Evolutionary conservation across 139 green algal genomes (phyloP).

Genomic region (Chlorella ohadii): DNA sequence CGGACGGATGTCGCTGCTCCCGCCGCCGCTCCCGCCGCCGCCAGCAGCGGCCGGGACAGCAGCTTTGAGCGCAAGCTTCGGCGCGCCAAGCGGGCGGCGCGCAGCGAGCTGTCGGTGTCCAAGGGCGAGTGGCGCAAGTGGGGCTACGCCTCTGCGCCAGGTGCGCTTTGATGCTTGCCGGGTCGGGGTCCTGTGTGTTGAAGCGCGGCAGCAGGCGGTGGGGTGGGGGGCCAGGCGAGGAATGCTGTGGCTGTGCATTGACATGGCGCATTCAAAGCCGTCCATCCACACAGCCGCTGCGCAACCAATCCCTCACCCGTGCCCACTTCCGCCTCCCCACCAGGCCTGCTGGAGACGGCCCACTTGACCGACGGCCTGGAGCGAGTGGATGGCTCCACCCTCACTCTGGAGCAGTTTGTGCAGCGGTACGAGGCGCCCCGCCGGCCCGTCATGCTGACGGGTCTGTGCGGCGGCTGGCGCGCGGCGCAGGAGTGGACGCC

Average conservation of each 20-base stretch:
- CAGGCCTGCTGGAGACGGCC: constrained; percentile 46
- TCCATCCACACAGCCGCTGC: too few species aligned
- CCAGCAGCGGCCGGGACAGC: background rate
- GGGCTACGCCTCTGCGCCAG: constrained; percentile 47
- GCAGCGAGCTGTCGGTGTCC: constrained; percentile 82
- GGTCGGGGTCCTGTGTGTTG: too few species aligned
- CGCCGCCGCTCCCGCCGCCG: background rate
- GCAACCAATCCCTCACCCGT: too few species aligned
- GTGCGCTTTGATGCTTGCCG: too few species aligned
- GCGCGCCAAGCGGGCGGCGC: constrained; percentile 73
- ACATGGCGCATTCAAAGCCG: too few species aligned
- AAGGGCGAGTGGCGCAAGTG: constrained; percentile 79
- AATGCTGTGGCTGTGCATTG: too few species aligned
- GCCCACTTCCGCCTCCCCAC: background rate
- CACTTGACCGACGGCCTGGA: constrained; percentile 64
- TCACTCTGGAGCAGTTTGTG: constrained; percentile 73
- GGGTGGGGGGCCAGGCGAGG: too few species aligned
- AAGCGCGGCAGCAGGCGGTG: too few species aligned
- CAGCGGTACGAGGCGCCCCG: constrained; percentile 71
- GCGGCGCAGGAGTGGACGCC: constrained; percentile 63
- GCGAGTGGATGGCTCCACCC: constrained; percentile 49
- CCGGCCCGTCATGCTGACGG: constrained; percentile 77
- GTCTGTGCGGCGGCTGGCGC: constrained; percentile 69
- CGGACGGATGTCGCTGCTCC: background rate
- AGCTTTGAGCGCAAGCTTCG: constrained; percentile 67